Evolutionary conservation across 179 eudicot species (phyloP).

Genomic region (Spergularia azorica): DNA sequence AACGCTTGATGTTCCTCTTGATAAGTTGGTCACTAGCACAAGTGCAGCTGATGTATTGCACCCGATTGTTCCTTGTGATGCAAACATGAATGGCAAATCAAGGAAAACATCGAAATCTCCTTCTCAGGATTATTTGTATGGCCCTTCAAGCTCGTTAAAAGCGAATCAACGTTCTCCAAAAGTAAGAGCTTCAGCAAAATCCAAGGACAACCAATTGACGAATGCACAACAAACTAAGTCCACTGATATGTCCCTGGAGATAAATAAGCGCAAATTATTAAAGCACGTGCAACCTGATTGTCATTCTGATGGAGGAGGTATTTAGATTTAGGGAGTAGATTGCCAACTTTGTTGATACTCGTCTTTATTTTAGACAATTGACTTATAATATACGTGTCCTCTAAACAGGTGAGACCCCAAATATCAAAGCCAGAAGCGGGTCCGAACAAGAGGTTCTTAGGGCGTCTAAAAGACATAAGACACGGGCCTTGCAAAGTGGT

Average conservation of each 20-base stretch:
- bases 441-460: slow-evolving; percentile 49
- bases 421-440: slow-evolving; percentile 53
- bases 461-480: slow-evolving; percentile 65
- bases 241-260: slow-evolving; percentile 41
- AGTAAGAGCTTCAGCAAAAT: slow-evolving; percentile 42
- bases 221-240: slow-evolving; percentile 45
- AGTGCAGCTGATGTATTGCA: slow-evolving; percentile 34
- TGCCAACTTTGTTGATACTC: slow-evolving; percentile 15
- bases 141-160: slow-evolving; percentile 43
- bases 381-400: slow-evolving; percentile 17
- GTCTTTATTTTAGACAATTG: slow-evolving; percentile 9
- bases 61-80: slow-evolving; percentile 30
- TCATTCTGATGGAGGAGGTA: slow-evolving; percentile 61
- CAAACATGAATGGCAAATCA: slow-evolving; percentile 15
- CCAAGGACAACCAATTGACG: slow-evolving; percentile 33
- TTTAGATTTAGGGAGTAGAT: slow-evolving; percentile 15
- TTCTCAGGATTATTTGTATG: slow-evolving; percentile 38
- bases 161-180: slow-evolving; percentile 46
- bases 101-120: slow-evolving; percentile 49
- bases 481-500: slow-evolving; percentile 31
- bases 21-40: slow-evolving; percentile 32
- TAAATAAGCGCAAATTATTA: slow-evolving; percentile 37
- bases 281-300: slow-evolving; percentile 49
- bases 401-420: slow-evolving; percentile 55
- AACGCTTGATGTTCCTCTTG: slow-evolving; percentile 40